Percentiles rank a stretch among this genome's conserved stretches.
Conservation (phyloP, 805 yeast genomes). For the Candida succiphila region DNA sequence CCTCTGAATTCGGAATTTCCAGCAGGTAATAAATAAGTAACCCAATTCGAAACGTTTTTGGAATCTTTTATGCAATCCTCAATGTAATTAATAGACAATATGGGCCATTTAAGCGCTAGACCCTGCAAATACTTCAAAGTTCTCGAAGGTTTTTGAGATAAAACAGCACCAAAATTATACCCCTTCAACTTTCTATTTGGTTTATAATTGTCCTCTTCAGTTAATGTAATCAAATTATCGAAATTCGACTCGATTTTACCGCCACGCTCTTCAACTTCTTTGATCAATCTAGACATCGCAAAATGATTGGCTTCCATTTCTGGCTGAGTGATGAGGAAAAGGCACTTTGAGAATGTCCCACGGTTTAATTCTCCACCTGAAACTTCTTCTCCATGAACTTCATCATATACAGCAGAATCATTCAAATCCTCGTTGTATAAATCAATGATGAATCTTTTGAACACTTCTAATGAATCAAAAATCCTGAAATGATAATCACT, state of each 20-base stretch:
- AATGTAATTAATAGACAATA: slow-evolving; percentile 50
- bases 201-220: not conserved
- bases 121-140: slow-evolving; percentile 73
- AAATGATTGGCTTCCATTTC: too few relatives aligned
- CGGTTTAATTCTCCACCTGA: not conserved
- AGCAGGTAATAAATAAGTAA: slow-evolving; percentile 54
- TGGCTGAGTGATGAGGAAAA: not conserved
- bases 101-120: slow-evolving; percentile 81
- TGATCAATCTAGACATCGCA: not conserved
- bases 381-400: too few relatives aligned
- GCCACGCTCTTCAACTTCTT: not conserved
- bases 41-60: slow-evolving; percentile 28
- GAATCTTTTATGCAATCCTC: slow-evolving; percentile 27
- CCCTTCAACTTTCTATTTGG: slow-evolving; percentile 6
- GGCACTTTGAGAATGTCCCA: slow-evolving; percentile 1
- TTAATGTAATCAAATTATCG: not conserved
- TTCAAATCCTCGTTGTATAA: too few relatives aligned
- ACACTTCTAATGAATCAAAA: too few relatives aligned
- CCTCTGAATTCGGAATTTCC: slow-evolving; percentile 42
- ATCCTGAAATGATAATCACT: too few relatives aligned
- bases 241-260: not conserved
- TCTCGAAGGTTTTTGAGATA: slow-evolving; percentile 48
- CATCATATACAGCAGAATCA: too few relatives aligned
- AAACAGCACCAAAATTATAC: slow-evolving; percentile 52
- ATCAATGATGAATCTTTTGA: too few relatives aligned